phyloP scores from a whole-genome alignment of 371 early-diverging fungal genomes.

The Rhizopus delemar region DNA sequence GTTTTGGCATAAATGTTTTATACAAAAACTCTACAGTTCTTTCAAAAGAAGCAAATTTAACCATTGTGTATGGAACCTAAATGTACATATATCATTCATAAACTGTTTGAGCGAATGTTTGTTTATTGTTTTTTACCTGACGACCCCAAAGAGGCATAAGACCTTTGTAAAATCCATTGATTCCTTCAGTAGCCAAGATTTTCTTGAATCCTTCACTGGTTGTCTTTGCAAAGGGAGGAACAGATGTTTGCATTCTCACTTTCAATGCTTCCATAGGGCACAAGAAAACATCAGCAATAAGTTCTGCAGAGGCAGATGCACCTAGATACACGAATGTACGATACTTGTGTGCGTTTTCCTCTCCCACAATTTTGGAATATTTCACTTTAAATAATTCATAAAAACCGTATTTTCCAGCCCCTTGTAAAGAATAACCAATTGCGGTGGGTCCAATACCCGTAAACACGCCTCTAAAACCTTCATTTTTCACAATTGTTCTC shows the following conservation, averaged over 20 bases:
- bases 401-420: conserved; percentile 86
- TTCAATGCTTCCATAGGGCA: conserved; percentile 86
- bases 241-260: conserved; percentile 77
- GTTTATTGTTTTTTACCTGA: conserved; percentile 42
- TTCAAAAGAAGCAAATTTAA: conserved; percentile 92
- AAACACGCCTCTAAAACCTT: conserved; percentile 74
- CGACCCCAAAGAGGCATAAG: conserved; percentile 79
- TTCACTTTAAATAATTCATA: conserved; percentile 84
- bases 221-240: conserved; percentile 67
- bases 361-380: conserved; percentile 66
- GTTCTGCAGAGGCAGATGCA: conserved; percentile 85
- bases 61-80: conserved; percentile 90
- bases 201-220: conserved; percentile 67
- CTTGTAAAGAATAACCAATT: conserved; percentile 88
- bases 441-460: conserved; percentile 83
- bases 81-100: not conserved
- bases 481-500: conserved; percentile 60
- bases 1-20: conserved; percentile 66
- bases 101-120: not conserved
- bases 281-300: conserved; percentile 83
- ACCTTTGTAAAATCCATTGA: conserved; percentile 73
- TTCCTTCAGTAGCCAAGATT: conserved; percentile 62
- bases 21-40: conserved; percentile 75
- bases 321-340: conserved; percentile 75
- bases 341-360: conserved; percentile 74